Percentiles rank a stretch among this genome's conserved stretches.
Evolutionary conservation across 139 green algal genomes (phyloP).

Genomic region (Chlorella sp.): DNA sequence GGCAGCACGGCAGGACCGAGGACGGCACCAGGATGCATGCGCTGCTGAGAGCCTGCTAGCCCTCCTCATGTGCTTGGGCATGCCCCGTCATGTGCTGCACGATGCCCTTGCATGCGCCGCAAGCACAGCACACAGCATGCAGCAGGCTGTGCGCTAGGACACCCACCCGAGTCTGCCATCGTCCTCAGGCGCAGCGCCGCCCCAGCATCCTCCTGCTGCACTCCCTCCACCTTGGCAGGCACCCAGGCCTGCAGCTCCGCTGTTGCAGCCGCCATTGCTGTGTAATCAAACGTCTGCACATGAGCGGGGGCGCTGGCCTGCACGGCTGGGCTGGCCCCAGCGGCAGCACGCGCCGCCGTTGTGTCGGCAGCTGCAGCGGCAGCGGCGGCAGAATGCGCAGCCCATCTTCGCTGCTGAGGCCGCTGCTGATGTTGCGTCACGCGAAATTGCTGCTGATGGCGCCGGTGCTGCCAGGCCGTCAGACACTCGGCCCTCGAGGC

Average conservation of each 20-base stretch:
- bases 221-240: constrained; percentile 64
- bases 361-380: background rate
- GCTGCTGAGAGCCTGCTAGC: background rate
- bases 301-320: background rate
- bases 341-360: background rate
- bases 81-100: too few relatives aligned
- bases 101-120: background rate
- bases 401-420: background rate
- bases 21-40: background rate
- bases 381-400: background rate
- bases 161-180: constrained; percentile 1
- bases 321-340: background rate
- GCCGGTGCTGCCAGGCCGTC: background rate
- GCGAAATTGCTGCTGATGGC: background rate
- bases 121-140: too few relatives aligned
- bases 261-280: constrained; percentile 59
- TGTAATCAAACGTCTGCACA: constrained; percentile 67
- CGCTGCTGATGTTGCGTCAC: background rate
- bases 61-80: background rate
- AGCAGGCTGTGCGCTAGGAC: too few relatives aligned
- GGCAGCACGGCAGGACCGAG: background rate
- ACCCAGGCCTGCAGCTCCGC: constrained; percentile 67
- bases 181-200: constrained; percentile 14
- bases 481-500: background rate
- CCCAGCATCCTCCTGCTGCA: constrained; percentile 15